Evolutionary conservation across 2,329 filamentous ascomycete genomes (phyloP).

Genomic region (Penicillium sp.): DNA sequence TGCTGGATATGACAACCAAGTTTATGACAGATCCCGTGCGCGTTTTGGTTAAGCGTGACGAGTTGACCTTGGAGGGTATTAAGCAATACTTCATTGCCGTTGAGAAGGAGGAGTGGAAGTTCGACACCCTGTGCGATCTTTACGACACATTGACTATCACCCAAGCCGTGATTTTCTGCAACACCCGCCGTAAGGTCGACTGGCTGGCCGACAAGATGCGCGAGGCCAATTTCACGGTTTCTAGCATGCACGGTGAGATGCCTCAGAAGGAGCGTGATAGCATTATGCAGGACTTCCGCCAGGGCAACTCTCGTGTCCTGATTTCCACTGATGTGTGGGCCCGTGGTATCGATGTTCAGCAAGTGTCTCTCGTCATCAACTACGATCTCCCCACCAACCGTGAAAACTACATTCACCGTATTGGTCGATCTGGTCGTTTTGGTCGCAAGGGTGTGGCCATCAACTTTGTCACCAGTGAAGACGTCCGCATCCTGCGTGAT

Average conservation of each 20-base stretch:
- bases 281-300: constrained; percentile 99
- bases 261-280: constrained; percentile 95
- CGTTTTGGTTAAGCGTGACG: constrained; percentile 99
- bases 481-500: constrained; percentile 99
- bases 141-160: constrained; percentile 99
- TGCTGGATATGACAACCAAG: constrained; percentile 98
- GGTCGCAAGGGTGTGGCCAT: constrained; percentile 99
- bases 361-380: constrained; percentile 99
- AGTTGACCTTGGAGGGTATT: constrained; percentile 99
- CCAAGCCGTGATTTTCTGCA: constrained; percentile 99
- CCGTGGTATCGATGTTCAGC: constrained; percentile 99
- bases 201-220: constrained; percentile 99
- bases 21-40: constrained; percentile 99
- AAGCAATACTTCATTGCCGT: constrained; percentile 99
- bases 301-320: constrained; percentile 95
- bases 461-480: constrained; percentile 99
- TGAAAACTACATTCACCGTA: constrained; percentile 99
- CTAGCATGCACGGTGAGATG: constrained; percentile 99
- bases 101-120: constrained; percentile 99
- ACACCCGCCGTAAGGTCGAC: constrained; percentile 99
- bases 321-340: constrained; percentile 97
- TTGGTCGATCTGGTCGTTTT: constrained; percentile 99
- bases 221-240: constrained; percentile 97
- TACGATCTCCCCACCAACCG: constrained; percentile 98
- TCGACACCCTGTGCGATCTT: constrained; percentile 96